Evolutionary conservation across 2,329 filamentous ascomycete genomes (phyloP).

Genomic region (Sporothrix brunneoviolacea): DNA sequence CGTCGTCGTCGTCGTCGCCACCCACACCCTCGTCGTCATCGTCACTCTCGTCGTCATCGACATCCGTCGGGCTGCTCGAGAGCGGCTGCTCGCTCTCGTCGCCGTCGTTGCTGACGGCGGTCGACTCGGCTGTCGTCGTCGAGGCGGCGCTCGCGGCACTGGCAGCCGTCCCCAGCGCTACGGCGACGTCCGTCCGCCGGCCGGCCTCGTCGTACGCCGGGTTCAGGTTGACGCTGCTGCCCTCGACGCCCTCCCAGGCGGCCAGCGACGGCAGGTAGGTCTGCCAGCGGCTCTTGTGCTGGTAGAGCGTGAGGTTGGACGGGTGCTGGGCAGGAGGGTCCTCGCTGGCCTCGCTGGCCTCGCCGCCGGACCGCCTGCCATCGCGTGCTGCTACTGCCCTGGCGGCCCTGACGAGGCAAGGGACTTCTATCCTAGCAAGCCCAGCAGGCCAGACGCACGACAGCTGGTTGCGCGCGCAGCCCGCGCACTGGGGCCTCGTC

Average conservation of each 20-base stretch:
- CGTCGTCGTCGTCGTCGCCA: not conserved
- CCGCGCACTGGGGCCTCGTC: constrained; percentile 12
- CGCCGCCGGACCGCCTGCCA: no score
- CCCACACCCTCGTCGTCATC: not conserved
- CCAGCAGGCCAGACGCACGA: constrained; percentile 16
- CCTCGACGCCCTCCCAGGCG: constrained; percentile 14
- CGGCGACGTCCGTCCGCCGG: not conserved
- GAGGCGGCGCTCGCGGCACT: not conserved
- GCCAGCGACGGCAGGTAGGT: constrained; percentile 14
- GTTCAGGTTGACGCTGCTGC: constrained; percentile 12
- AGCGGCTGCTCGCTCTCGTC: not conserved
- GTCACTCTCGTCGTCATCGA: not conserved
- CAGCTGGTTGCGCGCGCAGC: constrained; percentile 17
- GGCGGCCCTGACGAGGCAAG: no score
- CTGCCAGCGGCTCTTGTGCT: constrained; percentile 16
- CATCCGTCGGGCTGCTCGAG: not conserved
- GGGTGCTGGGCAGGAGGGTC: not conserved
- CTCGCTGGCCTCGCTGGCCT: no score
- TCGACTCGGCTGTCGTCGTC: not conserved
- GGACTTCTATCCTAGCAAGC: not conserved
- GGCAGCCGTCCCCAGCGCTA: no score
- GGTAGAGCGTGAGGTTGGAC: constrained; percentile 12
- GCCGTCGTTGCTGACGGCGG: not conserved
- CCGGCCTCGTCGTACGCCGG: constrained; percentile 7
- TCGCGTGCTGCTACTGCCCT: no score